A percentile compares a stretch with the other conserved stretches of the same genome.
Evolutionary conservation across 139 green algal genomes (phyloP).

Genomic region (Closterium sp.): DNA sequence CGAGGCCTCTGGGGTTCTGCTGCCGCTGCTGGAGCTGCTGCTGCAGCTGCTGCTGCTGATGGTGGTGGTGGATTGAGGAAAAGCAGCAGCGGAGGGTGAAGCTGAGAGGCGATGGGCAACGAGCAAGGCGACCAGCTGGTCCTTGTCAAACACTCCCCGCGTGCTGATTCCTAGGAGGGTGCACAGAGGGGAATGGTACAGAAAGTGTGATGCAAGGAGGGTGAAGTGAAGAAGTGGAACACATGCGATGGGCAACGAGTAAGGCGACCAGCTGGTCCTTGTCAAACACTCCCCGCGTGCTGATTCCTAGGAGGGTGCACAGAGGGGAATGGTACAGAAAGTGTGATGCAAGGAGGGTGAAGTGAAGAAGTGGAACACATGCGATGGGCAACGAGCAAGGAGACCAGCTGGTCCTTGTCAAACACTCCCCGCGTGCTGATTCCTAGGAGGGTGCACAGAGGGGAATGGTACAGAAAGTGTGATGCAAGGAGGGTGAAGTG

Average conservation of each 20-base stretch:
- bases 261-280: not conserved
- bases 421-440: not conserved
- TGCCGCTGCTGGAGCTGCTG: not conserved
- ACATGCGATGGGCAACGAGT: not conserved
- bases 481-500: not conserved
- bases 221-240: not conserved
- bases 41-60: too few species aligned
- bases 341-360: too few species aligned
- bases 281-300: not conserved
- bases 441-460: too few species aligned
- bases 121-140: not conserved
- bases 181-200: too few species aligned
- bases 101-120: conserved; percentile 4
- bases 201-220: too few species aligned
- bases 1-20: not conserved
- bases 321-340: too few species aligned
- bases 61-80: not conserved
- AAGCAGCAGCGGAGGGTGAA: not conserved
- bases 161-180: too few species aligned
- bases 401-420: not conserved
- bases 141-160: not conserved
- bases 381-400: not conserved
- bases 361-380: not conserved
- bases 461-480: too few species aligned
- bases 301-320: too few species aligned